A percentile compares a stretch with the other conserved stretches of the same genome.
Conservation (phyloP, 495 filamentous ascomycete species). For the Parachaetomium inaequale region DNA sequence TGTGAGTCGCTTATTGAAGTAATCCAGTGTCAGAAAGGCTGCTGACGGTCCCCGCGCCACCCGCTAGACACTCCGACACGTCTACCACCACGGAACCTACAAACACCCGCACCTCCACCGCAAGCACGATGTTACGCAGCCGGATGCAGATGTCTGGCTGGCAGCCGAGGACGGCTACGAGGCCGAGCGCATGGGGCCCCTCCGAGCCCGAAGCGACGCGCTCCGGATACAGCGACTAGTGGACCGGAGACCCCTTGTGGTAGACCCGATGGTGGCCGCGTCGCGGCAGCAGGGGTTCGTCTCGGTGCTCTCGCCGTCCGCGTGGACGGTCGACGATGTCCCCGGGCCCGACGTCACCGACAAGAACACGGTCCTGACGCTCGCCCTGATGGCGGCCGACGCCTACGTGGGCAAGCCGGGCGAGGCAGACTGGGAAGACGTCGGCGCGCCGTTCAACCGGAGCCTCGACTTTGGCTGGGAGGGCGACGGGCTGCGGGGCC, state of each 20-base stretch:
- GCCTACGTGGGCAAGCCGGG: slow-evolving; percentile 75
- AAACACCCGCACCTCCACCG: slow-evolving; percentile 70
- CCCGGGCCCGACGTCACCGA: slow-evolving; percentile 78
- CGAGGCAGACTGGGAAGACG: slow-evolving; percentile 77
- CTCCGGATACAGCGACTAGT: slow-evolving; percentile 72
- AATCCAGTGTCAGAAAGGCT: background rate
- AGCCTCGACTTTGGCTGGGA: slow-evolving; percentile 87
- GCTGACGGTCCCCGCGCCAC: slow-evolving; percentile 10
- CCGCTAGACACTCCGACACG: slow-evolving; percentile 73
- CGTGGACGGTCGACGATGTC: slow-evolving; percentile 81
- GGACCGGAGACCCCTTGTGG: slow-evolving; percentile 68
- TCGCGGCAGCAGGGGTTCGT: slow-evolving; percentile 61
- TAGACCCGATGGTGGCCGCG: slow-evolving; percentile 70
- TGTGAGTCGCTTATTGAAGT: slow-evolving; percentile 32
- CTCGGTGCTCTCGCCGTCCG: slow-evolving; percentile 57
- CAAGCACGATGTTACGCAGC: slow-evolving; percentile 62
- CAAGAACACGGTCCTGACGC: slow-evolving; percentile 74
- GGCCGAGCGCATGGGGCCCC: slow-evolving; percentile 46
- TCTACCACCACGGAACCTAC: slow-evolving; percentile 82
- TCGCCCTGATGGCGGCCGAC: slow-evolving; percentile 83
- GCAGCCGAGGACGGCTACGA: slow-evolving; percentile 59
- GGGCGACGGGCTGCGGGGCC: slow-evolving; percentile 81
- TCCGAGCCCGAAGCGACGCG: slow-evolving; percentile 54
- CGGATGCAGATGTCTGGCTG: slow-evolving; percentile 60
- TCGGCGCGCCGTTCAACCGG: slow-evolving; percentile 74